Evolutionary conservation across 2,329 filamentous ascomycete species (phyloP).

Genomic region (Exophiala alcalophila): DNA sequence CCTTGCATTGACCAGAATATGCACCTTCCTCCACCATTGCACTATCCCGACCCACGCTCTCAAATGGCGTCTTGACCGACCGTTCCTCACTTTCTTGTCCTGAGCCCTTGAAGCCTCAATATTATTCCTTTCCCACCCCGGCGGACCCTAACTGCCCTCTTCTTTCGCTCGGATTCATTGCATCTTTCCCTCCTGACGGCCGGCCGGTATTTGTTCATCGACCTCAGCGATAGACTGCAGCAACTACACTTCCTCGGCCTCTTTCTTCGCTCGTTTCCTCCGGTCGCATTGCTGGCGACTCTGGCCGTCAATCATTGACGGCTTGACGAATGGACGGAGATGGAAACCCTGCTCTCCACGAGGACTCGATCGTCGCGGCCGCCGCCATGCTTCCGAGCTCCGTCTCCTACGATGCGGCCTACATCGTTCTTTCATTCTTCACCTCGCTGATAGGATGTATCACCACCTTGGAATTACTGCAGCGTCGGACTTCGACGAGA

Average conservation of each 20-base stretch:
- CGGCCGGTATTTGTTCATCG: neutral
- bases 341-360: slow-evolving; percentile 1
- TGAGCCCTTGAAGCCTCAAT: no score
- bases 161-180: neutral
- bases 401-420: slow-evolving; percentile 18
- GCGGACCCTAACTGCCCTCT: neutral
- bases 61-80: no score
- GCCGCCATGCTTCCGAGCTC: slow-evolving; percentile 8
- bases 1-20: no score
- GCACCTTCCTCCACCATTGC: no score
- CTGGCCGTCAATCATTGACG: neutral
- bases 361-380: neutral
- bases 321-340: slow-evolving; percentile 11
- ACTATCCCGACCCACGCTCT: no score
- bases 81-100: no score
- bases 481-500: slow-evolving; percentile 67
- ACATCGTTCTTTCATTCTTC: slow-evolving; percentile 63
- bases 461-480: slow-evolving; percentile 78
- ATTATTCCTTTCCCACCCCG: no score
- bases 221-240: neutral
- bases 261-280: neutral
- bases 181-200: neutral
- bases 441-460: slow-evolving; percentile 72
- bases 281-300: neutral
- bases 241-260: no score